A percentile compares a stretch with the other conserved stretches of the same genome.
phyloP scores from a whole-genome alignment of 2,329 filamentous ascomycete genomes.

The Sporothrix phasma region DNA sequence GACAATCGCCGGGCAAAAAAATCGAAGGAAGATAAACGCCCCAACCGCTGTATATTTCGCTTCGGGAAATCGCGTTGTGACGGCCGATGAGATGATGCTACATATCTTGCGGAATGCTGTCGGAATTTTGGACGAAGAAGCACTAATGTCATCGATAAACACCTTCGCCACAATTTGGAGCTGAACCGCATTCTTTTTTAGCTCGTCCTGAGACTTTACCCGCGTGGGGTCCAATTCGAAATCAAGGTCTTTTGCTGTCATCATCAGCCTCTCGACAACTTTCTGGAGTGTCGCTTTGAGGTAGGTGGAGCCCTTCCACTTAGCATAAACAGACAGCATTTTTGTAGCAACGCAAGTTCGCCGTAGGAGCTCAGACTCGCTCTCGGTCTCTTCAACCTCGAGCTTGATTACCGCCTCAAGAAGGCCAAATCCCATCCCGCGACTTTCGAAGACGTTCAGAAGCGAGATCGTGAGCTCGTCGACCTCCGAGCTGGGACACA shows the following conservation, averaged over 20 bases:
- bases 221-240: constrained; percentile 57
- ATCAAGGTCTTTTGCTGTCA: constrained; percentile 57
- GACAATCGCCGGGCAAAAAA: constrained; percentile 64
- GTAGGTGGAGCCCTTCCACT: constrained; percentile 58
- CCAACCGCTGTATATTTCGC: constrained; percentile 64
- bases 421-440: constrained; percentile 52
- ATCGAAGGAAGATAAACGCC: constrained; percentile 60
- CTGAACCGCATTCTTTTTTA: constrained; percentile 56
- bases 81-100: constrained; percentile 55
- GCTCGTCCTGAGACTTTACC: constrained; percentile 49
- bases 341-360: constrained; percentile 62
- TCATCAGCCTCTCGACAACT: constrained; percentile 54
- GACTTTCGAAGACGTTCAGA: constrained; percentile 59
- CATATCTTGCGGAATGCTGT: constrained; percentile 57
- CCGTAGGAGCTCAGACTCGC: constrained; percentile 57
- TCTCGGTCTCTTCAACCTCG: constrained; percentile 60
- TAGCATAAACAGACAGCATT: constrained; percentile 60
- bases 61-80: constrained; percentile 54
- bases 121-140: constrained; percentile 51
- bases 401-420: constrained; percentile 58
- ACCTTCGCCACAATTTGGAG: constrained; percentile 58
- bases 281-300: constrained; percentile 55
- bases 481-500: constrained; percentile 57
- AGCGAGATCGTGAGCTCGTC: constrained; percentile 60
- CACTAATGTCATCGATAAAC: constrained; percentile 61